Conservation (phyloP, 129 eudicot species). For the Artemisia annua region DNA sequence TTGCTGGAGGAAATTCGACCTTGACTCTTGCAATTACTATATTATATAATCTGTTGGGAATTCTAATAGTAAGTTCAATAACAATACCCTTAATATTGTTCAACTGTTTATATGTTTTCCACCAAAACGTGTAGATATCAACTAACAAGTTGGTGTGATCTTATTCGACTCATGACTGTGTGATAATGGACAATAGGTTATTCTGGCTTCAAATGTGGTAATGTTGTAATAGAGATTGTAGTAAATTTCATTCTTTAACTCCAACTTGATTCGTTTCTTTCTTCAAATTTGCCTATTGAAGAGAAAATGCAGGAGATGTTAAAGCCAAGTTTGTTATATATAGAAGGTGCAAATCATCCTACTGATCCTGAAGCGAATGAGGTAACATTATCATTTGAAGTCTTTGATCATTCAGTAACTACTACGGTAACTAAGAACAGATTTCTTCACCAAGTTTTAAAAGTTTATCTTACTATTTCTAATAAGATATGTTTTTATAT, state of each 20-base stretch:
- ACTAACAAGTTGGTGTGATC: no score
- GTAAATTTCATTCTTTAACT: conserved; percentile 2
- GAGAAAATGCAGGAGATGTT: conserved; percentile 70
- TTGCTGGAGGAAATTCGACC: no score
- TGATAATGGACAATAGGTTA: neutral
- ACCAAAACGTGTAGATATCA: no score
- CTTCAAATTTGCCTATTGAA: conserved; percentile 24
- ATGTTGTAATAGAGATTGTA: neutral
- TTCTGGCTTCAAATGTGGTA: neutral
- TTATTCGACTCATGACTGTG: no score
- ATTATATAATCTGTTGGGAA: no score
- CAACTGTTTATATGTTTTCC: no score
- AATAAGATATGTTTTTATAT: no score
- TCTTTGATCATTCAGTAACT: neutral
- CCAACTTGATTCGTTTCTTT: neutral
- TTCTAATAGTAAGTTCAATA: no score
- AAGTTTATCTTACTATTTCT: neutral
- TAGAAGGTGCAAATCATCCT: conserved; percentile 89
- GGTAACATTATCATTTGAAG: conserved; percentile 33
- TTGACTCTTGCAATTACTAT: no score
- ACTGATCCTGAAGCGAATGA: conserved; percentile 90
- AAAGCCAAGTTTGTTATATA: conserved; percentile 67
- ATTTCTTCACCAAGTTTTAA: neutral
- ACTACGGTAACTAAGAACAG: neutral
- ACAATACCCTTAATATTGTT: no score